These are phyloP conservation scores for Paracoccidioides brasiliensis DNA, from an alignment of 2,329 filamentous ascomycete genomes.

Conservation along the genomic window DNA sequence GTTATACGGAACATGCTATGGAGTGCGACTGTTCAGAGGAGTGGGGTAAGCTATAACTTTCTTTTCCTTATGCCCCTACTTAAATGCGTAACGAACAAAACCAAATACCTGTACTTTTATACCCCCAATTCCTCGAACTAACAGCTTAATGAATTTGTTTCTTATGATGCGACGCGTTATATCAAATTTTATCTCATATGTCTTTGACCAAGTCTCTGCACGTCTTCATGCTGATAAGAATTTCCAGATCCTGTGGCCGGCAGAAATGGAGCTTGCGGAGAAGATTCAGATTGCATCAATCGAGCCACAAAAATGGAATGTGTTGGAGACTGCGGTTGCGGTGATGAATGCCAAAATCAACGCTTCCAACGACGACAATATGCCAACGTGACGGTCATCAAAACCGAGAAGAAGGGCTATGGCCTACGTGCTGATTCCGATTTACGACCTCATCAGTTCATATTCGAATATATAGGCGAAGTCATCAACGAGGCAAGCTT, in stretches of 20 bases:
- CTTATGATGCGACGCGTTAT: background rate
- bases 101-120: background rate
- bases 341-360: conserved; percentile 79
- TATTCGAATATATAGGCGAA: conserved; percentile 97
- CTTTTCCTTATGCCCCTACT: background rate
- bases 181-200: background rate
- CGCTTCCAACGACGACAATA: conserved; percentile 86
- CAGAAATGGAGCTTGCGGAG: conserved; percentile 74
- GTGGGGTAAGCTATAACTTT: conserved; percentile 58
- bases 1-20: conserved; percentile 79
- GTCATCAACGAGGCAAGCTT: conserved; percentile 91
- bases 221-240: background rate
- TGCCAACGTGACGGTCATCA: conserved; percentile 85
- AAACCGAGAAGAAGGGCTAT: conserved; percentile 95
- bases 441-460: conserved; percentile 73
- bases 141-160: background rate
- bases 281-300: conserved; percentile 97
- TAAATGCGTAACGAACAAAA: background rate
- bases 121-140: background rate
- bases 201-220: background rate
- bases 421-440: conserved; percentile 72
- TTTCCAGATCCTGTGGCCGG: conserved; percentile 36
- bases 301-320: conserved; percentile 97
- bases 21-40: conserved; percentile 93
- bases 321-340: conserved; percentile 74